Evolutionary conservation across 169 alveolate species (phyloP).

Genomic region (Cryptosporidium felis): DNA sequence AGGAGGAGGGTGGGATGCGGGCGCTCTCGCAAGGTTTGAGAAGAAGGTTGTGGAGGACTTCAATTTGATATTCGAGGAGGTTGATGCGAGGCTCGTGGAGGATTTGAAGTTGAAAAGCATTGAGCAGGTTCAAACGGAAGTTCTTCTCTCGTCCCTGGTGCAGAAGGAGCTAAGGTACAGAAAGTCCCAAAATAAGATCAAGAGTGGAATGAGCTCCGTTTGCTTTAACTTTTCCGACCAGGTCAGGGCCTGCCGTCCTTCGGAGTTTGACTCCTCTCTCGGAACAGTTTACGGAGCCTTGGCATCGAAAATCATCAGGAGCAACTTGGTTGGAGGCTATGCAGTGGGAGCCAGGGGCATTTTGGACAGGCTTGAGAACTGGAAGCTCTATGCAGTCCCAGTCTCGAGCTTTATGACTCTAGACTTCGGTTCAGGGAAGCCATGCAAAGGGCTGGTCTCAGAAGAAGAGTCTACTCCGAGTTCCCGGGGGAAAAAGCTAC

Average conservation of each 20-base stretch:
- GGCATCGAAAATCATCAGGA: constrained; percentile 31
- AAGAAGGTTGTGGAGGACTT: constrained; percentile 29
- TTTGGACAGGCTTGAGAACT: neutral
- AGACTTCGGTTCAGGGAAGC: constrained; percentile 74
- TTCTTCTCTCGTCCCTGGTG: constrained; percentile 90
- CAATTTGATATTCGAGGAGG: constrained; percentile 1
- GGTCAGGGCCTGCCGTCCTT: constrained; percentile 97
- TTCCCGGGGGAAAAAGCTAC: constrained; percentile 83
- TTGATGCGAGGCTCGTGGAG: constrained; percentile 4
- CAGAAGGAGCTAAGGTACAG: constrained; percentile 90
- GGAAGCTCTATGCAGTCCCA: constrained; percentile 61
- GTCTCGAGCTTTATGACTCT: constrained; percentile 6
- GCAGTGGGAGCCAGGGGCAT: constrained; percentile 36
- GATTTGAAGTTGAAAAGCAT: neutral
- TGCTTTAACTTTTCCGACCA: constrained; percentile 96
- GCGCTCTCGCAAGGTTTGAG: neutral
- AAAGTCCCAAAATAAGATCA: constrained; percentile 86
- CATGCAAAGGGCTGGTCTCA: neutral
- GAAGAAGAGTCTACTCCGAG: constrained; percentile 87
- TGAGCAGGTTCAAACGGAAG: constrained; percentile 91
- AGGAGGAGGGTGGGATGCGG: neutral
- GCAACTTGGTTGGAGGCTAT: constrained; percentile 43
- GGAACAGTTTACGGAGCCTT: constrained; percentile 90
- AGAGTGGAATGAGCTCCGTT: constrained; percentile 92
- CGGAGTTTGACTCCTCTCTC: constrained; percentile 92